Base-by-base conservation (phyloP, 768 basidiomycete species). In the Suillus alpinus region DNA sequence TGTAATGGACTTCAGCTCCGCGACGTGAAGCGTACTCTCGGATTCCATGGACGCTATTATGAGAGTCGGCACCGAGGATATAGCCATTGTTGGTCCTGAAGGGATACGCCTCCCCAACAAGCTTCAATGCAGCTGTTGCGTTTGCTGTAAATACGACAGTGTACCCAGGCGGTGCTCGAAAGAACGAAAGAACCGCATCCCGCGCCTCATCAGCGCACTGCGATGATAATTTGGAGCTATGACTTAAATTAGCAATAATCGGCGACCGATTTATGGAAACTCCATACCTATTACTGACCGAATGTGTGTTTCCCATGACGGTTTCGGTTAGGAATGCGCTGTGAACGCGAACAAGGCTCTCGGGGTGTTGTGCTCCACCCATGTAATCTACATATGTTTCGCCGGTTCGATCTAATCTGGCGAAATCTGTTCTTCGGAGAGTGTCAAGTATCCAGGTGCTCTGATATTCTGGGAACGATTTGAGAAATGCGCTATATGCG, bases 371-470 rank as follows among this genome's bases (percentile, higher is more conserved):
- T 0, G 89, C 83, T 26, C 89, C 91, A 34, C 92, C 92, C 89
- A 93, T 93, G 64, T 89, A 93, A 68, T 94, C 92, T 62, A 92
- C 87, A 61, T 93, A 93, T 9, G 86, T 88, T 75, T 92, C 89
- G 6, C 84, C 84, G 9, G 77, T 75, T 13, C 80, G 81, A 62
- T 86, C 83, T 46, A 89, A 77, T 56, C 88, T 76, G 5, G 77
- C 61, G 64, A 83, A 89, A 70, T 91, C 88, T 0, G 80, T 85
- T 63, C 81, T 77, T 52, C 88, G 83, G 16, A 91, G 80, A 0
- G 83, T 79, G 66, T 91, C 89, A 58, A 91, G 69, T 59, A 86
- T 86, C 85, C 87, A 88, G 7, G 89, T 90, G 16, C 77, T 77
- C 52, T 80, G 80, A 65, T 89, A 91, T 71, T 88, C 86, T 71